Evolutionary conservation across 2,329 filamentous ascomycete genomes (phyloP), one percentile per base, ranked within the genome.

Genomic region (Pleomassaria siparia): DNA sequence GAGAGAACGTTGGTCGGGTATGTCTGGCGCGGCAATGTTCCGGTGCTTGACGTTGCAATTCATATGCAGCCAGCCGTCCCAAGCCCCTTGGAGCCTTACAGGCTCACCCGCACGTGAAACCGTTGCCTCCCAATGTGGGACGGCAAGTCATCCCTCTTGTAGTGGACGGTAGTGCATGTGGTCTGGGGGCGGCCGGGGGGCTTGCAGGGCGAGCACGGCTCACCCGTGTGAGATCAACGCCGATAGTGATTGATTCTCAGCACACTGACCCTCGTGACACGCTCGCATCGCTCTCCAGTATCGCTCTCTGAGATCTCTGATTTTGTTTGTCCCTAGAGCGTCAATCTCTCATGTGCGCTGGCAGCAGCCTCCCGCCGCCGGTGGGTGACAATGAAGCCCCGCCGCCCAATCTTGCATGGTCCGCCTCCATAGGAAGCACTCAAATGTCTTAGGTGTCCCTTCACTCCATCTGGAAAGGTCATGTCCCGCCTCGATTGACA

Each of bases 401-500:
- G 22, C 29, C 56, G 42, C 57, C 54, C 58, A 63, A 60, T 65
- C 58, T 49, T 18, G 51, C 45, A 37, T 54, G 39, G 37, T 20
- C 50, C 48, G 47, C 47, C 39, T 44, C 53, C 46, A 45, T 52
- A 54, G 53, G 58, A 56, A 51, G 29, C 41, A 50, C 60, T 56
- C 62, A 66, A 62, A 68, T 62, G 62, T 61, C 63, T 58, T 53
- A 50, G 53, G 47, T 24, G 35, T 58, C 61, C 61, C 67, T 66
- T 66, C 64, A 66, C 50, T 64, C 53, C 54, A 55, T 60, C 50
- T 58, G 43, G 49, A 45, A 58, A 48, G 44, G 49, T 52, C 52
- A 46, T 57, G 53, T 20, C 50, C 56, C 47, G 47, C 47, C 50
- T 53, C 40, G 29, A 45, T 46, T 40, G 25, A 46, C 49, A 30